Base-by-base conservation (phyloP, 768 basidiomycete species). In the Trichaptum fuscoviolaceum region DNA sequence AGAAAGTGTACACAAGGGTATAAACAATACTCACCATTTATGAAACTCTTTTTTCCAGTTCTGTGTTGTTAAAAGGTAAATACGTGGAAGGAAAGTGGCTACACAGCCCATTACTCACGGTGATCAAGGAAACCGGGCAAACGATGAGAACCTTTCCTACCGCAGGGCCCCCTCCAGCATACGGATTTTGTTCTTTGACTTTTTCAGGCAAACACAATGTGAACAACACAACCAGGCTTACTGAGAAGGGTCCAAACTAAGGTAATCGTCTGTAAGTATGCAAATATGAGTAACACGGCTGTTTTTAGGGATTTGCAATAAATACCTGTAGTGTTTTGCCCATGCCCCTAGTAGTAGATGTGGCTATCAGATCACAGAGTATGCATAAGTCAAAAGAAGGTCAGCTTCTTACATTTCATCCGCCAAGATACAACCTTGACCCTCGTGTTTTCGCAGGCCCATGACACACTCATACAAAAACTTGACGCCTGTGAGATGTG, bases 391-490 rank as follows among this genome's bases (percentile, higher is more conserved):
- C 25, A 25, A 20, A 6, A 61, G 59, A 25, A 34, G 59, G 12
- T 7, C 18, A 18, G 59, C 10, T 24, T 52, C 42, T 35, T 68
- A 93, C 95, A 97, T 96, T 72, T 99, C 97, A 76, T 99, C 97
- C 1, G 96, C 97, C 35, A 99, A 84, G 69, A 99, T 97, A 71
- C 94, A 96, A 0, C 96, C 96, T 73, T 92, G 87, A 1, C 94
- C 92, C 75, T 96, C 94, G 68, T 94, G 92, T 74, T 88, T 91
- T 64, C 92, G 84, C 72, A 97, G 79, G 10, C 95, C 96, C 95
- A 98, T 98, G 20, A 96, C 91, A 72, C 90, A 93, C 73, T 96
- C 93, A 73, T 99, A 99, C 80, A 99, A 79, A 76, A 99, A 99
- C 74, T 86, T 85, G 35, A 94, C 83, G 34, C 93, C 90, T 90